Evolutionary conservation across 176 grass and related monocot genomes (phyloP), one percentile per base, ranked within the genome.

Genomic region (Aegilops bicornis): DNA sequence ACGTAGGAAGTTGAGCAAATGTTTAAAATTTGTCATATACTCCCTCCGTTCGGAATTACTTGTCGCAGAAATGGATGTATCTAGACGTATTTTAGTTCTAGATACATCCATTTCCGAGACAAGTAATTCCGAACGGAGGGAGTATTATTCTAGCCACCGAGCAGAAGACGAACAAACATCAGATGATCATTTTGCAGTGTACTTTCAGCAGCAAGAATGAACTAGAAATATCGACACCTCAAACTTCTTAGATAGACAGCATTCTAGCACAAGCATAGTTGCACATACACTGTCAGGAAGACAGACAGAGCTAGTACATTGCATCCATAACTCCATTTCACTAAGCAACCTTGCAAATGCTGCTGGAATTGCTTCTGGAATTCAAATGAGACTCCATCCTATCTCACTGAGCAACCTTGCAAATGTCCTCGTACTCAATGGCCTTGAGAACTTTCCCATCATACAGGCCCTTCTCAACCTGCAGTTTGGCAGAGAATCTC

Each of bases 391-490:
- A 78, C 66, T 8, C 16, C 42, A 40, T 52, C 14, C 32, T 61
- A 60, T 59, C 73, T 91, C 85, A 92, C 11, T 83, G 82, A 60
- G 84, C 47, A 80, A 98, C 82, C 86, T 98, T 98, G 88, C 93
- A 92, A 72, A 98, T 98, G 85, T 96, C 93, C 82, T 98, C 96
- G 10, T 98, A 98, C 52, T 95, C 93, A 1, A 96, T 84, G 45
- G 96, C 91, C 75, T 77, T 81, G 22, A 98, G 80, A 79, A 98
- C 84, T 50, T 95, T 95, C 27, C 96, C 96, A 72, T 98, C 96
- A 91, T 98, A 98, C 10, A 95, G 73, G 20, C 96, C 93, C 72
- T 92, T 98, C 69, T 98, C 96, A 83, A 98, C 88, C 88, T 98
- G 91, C 54, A 98, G 60, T 66, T 94, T 96, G 56, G 93, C 96